Conservation (phyloP, 768 basidiomycete species). For the Gautieria morchelliformis region DNA sequence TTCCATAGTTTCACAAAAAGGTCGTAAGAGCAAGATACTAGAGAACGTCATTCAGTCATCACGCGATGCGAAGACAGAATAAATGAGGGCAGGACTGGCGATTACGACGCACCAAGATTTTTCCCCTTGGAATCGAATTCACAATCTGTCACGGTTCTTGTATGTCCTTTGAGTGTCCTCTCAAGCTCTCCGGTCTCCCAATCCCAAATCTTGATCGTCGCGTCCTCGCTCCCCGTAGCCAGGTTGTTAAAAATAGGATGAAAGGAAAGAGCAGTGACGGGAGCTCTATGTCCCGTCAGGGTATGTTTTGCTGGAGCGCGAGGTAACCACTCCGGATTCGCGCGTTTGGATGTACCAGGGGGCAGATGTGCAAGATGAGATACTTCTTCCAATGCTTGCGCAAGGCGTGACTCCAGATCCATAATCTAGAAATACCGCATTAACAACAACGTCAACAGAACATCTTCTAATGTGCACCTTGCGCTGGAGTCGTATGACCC, state of each 20-base stretch:
- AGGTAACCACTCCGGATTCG: conserved; percentile 69
- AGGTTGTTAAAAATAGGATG: conserved; percentile 79
- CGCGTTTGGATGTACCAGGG: conserved; percentile 22
- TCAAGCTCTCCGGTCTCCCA: conserved; percentile 96
- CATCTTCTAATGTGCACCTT: conserved; percentile 43
- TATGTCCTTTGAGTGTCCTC: conserved; percentile 85
- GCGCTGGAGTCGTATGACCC: conserved; percentile 90
- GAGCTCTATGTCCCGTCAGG: conserved; percentile 68
- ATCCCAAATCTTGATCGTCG: conserved; percentile 90
- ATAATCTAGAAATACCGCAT: conserved; percentile 56
- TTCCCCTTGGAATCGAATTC: conserved; percentile 85
- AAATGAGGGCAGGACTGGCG: conserved; percentile 11
- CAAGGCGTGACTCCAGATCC: conserved; percentile 77
- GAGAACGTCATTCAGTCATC: not conserved
- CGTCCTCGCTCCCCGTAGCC: conserved; percentile 81
- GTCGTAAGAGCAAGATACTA: conserved; percentile 76
- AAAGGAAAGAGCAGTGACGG: conserved; percentile 72
- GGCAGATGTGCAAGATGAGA: conserved; percentile 32
- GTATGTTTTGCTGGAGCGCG: conserved; percentile 72
- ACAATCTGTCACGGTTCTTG: conserved; percentile 77
- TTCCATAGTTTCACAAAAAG: conserved; percentile 92
- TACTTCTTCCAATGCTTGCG: conserved; percentile 71
- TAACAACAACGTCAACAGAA: not conserved
- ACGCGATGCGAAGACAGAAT: not conserved
- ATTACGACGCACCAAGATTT: conserved; percentile 48